Evolutionary conservation across 345 rosid species (phyloP).

Genomic region (Eucalyptus dawsonii): DNA sequence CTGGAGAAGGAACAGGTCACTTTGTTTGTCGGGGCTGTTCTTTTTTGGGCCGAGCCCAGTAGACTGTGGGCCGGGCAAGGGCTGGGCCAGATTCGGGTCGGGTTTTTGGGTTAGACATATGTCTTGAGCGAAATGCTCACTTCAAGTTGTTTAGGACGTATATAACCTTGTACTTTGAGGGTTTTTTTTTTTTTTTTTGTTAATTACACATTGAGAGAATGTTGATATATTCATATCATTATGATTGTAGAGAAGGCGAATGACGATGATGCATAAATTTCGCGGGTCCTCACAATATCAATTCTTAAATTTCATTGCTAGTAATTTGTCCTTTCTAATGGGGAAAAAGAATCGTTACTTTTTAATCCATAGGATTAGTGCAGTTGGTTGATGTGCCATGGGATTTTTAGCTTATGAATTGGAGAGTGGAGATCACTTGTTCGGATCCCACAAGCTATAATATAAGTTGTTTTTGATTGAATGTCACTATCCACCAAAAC

Average conservation of each 20-base stretch:
- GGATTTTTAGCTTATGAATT: not conserved
- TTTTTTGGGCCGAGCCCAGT: not conserved
- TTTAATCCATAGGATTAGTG: not conserved
- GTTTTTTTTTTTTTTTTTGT: no score
- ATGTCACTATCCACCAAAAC: not conserved
- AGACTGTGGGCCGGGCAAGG: not conserved
- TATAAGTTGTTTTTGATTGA: not conserved
- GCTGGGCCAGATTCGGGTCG: not conserved
- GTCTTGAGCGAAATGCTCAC: not conserved
- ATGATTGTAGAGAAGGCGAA: not conserved
- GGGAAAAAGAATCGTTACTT: not conserved
- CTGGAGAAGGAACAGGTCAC: not conserved
- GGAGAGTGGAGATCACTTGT: not conserved
- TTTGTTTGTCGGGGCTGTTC: not conserved
- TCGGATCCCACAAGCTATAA: not conserved
- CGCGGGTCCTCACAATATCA: not conserved
- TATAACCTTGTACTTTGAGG: not conserved
- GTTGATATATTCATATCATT: no score
- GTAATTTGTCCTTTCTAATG: not conserved
- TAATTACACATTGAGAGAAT: no score
- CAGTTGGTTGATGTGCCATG: not conserved
- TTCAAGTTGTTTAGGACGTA: not conserved
- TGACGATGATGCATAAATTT: not conserved
- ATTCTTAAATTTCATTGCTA: not conserved
- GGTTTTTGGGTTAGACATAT: not conserved